These are phyloP conservation scores for Alternaria hordeiaustralica DNA, from an alignment of 2,329 filamentous ascomycete species.

Conservation along the genomic window DNA sequence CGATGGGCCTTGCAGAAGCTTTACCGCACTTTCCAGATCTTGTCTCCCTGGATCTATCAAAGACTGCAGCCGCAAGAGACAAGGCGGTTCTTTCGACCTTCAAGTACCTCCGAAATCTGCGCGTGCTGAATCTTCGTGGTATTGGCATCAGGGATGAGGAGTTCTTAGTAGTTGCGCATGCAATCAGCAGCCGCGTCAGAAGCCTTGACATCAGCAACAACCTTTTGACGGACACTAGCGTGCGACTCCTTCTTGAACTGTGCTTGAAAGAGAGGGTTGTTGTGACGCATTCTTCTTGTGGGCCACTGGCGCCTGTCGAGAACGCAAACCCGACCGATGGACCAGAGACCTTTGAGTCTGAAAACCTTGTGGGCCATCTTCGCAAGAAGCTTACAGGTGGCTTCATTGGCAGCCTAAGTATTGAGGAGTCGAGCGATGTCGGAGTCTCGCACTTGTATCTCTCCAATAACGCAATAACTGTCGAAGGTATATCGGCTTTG, in stretches of 20 bases:
- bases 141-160: conserved; percentile 62
- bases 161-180: conserved; percentile 58
- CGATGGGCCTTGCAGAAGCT: conserved; percentile 59
- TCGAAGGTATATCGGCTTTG: conserved; percentile 62
- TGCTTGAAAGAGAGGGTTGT: conserved; percentile 52
- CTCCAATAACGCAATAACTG: conserved; percentile 61
- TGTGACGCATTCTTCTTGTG: conserved; percentile 13
- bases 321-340: conserved; percentile 45
- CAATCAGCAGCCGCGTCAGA: conserved; percentile 60
- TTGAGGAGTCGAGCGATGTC: conserved; percentile 61
- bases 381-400: conserved; percentile 45
- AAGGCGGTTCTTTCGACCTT: conserved; percentile 57
- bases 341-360: conserved; percentile 42
- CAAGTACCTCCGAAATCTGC: conserved; percentile 56
- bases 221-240: conserved; percentile 61
- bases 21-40: conserved; percentile 61
- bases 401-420: conserved; percentile 60
- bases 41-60: conserved; percentile 65
- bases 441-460: conserved; percentile 68
- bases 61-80: conserved; percentile 58
- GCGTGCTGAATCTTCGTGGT: conserved; percentile 63
- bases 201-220: conserved; percentile 66
- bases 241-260: conserved; percentile 58
- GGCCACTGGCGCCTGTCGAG: conserved; percentile 29
- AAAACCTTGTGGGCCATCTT: conserved; percentile 61